Base-by-base conservation (phyloP, 78 protist genomes). In the Diacronema lutheri region DNA sequence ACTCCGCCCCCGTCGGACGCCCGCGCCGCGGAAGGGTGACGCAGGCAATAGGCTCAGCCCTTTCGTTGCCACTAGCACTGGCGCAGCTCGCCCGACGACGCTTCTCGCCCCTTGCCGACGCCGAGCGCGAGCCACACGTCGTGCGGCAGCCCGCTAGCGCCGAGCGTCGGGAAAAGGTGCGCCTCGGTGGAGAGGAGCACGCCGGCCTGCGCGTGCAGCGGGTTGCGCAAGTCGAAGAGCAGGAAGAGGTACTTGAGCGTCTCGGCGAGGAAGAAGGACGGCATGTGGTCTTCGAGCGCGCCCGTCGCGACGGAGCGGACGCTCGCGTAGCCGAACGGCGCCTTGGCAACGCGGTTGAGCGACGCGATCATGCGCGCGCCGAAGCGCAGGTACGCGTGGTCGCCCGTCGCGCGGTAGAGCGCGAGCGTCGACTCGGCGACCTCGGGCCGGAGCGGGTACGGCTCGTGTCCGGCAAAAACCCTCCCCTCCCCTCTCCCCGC, bases 361-460 rank as follows among this genome's bases (percentile, higher is more conserved):
- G 86, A 81, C 65, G 10, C 31, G 29, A 81, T 16, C 60, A 83
- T 83, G 12, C 46, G 57, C 26, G 19, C 46, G 31, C 93, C 94
- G n/a, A 89, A 58, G n/a, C 0, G 31, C 35, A 81, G 87, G 61
- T 87, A 90, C 61, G 0, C 0, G 64, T 35, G 69, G 56, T 85
- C 83, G 56, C 83, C 61, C 10, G 92, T 91, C n/a, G 89, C 87
- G 44, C 83, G 71, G 81, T 90, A 81, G 29, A 96, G 74, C 46
- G 87, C 89, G 90, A 91, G 92, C 10, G 87, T 31, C 50, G 89
- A 66, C 88, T 95, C 98, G 16, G 90, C 91, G 29, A 95, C 62
- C 86, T 95, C 97, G 16, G 97, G 98, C 21, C 98, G 90, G 2
- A 96, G 91, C 14, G 94, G 96, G 40, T 94, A 96, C 26, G 50